phyloP scores from a whole-genome alignment of 331 rosid genomes.

The Quercus phellos region DNA sequence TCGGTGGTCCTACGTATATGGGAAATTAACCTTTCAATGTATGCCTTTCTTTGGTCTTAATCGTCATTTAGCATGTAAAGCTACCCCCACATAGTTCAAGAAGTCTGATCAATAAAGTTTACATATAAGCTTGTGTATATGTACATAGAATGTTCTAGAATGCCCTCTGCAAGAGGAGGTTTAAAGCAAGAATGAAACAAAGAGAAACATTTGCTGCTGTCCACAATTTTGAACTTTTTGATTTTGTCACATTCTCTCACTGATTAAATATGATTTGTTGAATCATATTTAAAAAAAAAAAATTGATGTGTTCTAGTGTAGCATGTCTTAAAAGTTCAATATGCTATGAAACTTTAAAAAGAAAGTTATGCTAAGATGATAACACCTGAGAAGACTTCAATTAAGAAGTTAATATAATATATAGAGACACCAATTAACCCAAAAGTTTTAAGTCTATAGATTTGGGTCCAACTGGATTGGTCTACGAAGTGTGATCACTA shows the following conservation, averaged over 20 bases:
- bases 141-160: constrained; percentile 24
- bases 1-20: constrained; percentile 54
- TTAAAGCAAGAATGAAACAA: constrained; percentile 2
- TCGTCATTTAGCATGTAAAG: background rate
- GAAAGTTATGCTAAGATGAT: background rate
- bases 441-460: too few species aligned
- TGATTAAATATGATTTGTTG: background rate
- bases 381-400: too few species aligned
- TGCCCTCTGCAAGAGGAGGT: constrained; percentile 15
- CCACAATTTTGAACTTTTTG: background rate
- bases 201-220: background rate
- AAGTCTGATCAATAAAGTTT: background rate
- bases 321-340: background rate
- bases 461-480: too few species aligned
- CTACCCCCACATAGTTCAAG: background rate
- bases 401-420: too few species aligned
- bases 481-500: too few species aligned
- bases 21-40: constrained; percentile 40
- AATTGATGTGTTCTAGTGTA: too few species aligned
- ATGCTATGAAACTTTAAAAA: background rate
- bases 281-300: too few species aligned
- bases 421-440: too few species aligned
- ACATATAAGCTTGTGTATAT: background rate
- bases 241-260: background rate
- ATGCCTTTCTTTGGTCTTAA: constrained; percentile 7